Evolutionary conservation across 2,329 filamentous ascomycete genomes (phyloP).

Genomic region (Orbilia brochopaga): DNA sequence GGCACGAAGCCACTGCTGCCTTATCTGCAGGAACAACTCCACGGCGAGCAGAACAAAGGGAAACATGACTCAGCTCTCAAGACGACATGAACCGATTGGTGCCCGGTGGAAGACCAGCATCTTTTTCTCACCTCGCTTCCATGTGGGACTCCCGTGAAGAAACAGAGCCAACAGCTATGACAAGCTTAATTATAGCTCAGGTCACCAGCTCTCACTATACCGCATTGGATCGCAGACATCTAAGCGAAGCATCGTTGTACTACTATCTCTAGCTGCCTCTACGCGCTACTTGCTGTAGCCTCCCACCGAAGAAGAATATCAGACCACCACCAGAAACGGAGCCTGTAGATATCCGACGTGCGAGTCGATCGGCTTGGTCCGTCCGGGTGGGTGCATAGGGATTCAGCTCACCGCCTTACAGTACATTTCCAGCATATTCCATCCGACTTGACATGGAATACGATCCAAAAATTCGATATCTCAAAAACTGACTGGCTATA

Average conservation of each 20-base stretch:
- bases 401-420: background rate
- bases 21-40: conserved; percentile 36
- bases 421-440: background rate
- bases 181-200: conserved; percentile 11
- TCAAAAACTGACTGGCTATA: conserved; percentile 18
- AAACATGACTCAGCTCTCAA: background rate
- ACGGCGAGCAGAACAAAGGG: background rate
- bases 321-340: conserved; percentile 16
- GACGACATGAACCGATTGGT: background rate
- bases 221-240: background rate
- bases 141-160: background rate
- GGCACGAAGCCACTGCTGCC: conserved; percentile 20
- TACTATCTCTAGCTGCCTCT: background rate
- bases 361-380: conserved; percentile 12
- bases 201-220: background rate
- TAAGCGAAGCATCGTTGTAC: conserved; percentile 35
- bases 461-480: conserved; percentile 3
- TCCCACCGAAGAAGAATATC: conserved; percentile 30
- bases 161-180: background rate
- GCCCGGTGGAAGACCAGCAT: background rate
- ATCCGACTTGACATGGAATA: background rate
- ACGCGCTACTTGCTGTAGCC: too few relatives aligned
- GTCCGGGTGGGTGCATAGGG: background rate
- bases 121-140: background rate
- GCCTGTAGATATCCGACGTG: conserved; percentile 32